Conservation (phyloP, 2,329 filamentous ascomycete genomes). For the Colletotrichum endophyticum region DNA sequence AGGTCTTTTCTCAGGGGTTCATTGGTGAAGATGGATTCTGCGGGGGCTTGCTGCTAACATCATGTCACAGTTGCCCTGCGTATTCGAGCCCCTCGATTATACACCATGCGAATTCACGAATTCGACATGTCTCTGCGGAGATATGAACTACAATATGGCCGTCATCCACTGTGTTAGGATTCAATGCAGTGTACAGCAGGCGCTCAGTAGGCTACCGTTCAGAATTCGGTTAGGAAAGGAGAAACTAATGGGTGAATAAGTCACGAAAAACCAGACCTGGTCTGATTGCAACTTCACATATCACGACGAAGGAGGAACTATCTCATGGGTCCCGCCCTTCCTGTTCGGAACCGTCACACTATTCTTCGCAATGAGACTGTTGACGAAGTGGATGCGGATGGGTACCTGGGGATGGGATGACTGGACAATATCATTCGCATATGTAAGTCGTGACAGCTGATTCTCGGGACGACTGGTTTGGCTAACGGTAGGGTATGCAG, state of each 20-base stretch:
- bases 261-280: slow-evolving; percentile 11
- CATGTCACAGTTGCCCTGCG: not conserved
- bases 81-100: slow-evolving; percentile 3
- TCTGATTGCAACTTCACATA: not conserved
- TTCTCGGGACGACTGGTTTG: not conserved
- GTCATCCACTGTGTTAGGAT: slow-evolving; percentile 12
- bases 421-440: slow-evolving; percentile 4
- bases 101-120: slow-evolving; percentile 1
- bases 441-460: not conserved
- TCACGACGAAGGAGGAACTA: not conserved
- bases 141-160: slow-evolving; percentile 15
- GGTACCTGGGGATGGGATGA: slow-evolving; percentile 9
- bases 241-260: not conserved
- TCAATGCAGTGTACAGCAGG: slow-evolving; percentile 11
- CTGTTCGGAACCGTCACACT: not conserved
- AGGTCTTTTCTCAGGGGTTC: not conserved
- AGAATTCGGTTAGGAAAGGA: no score
- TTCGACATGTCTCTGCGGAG: slow-evolving; percentile 3
- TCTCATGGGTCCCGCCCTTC: not conserved
- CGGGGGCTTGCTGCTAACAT: not conserved
- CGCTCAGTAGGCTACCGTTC: not conserved
- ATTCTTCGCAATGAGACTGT: not conserved
- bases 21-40: not conserved
- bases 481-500: not conserved
- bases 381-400: not conserved